These are phyloP conservation scores for carrot (Daucus carota) DNA, from an alignment of 129 eudicot species.

Conservation along the genomic window DH1_v3.0 NC_030386.2:6313501-6314000, in stretches of 20 bases:
- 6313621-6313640: too few species aligned
- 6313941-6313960: not conserved
- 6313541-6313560: too few species aligned
- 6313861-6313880: constrained; percentile 51
- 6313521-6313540: too few species aligned
- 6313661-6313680: not conserved
- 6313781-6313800: constrained; percentile 61
- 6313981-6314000: constrained; percentile 83
- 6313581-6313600: too few species aligned
- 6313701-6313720: not conserved
- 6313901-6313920: not conserved
- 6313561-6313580: too few species aligned
- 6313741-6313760: constrained; percentile 54
- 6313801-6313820: constrained; percentile 41
- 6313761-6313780: constrained; percentile 59
- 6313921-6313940: not conserved
- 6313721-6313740: constrained; percentile 7
- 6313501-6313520: too few species aligned
- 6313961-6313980: constrained; percentile 71
- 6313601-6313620: too few species aligned
- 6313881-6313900: not conserved
- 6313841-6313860: constrained; percentile 61
- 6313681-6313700: not conserved
- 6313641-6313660: too few species aligned
- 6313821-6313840: constrained; percentile 51